These are phyloP conservation scores for Thalassiosira delicatula DNA, from an alignment of 352 stramenopile species.

Conservation along the genomic window DNA sequence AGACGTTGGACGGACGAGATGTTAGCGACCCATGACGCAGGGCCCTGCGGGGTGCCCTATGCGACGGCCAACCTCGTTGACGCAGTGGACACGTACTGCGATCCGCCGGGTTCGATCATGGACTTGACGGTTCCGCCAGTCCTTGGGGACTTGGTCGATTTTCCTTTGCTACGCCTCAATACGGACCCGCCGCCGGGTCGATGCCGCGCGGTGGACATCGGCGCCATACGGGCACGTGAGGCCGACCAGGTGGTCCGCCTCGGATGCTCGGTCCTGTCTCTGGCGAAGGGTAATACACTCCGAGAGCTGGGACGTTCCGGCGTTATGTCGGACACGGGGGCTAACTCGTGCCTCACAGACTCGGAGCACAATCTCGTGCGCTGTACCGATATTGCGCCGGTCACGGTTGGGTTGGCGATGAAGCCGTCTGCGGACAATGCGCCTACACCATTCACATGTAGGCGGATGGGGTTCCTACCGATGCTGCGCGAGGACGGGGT, in stretches of 20 bases:
- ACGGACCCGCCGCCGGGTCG: no score
- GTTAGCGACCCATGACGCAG: no score
- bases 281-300: background rate
- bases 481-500: background rate
- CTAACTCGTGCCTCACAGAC: conserved; percentile 3
- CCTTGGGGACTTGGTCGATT: no score
- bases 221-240: background rate
- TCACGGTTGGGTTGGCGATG: background rate
- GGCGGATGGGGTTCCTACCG: conserved; percentile 1
- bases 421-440: background rate
- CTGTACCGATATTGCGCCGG: background rate
- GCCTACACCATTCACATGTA: background rate
- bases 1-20: no score
- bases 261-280: no score
- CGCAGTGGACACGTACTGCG: no score
- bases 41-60: no score
- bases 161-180: no score
- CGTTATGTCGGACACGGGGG: conserved; percentile 7
- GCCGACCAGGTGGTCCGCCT: no score
- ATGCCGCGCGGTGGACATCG: background rate
- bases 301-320: background rate
- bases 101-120: no score
- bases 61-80: no score
- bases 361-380: background rate
- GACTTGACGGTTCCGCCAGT: no score